Evolutionary conservation across 108 stramenopile genomes (phyloP).

Genomic region (Phaeodactylum tricornutum): DNA sequence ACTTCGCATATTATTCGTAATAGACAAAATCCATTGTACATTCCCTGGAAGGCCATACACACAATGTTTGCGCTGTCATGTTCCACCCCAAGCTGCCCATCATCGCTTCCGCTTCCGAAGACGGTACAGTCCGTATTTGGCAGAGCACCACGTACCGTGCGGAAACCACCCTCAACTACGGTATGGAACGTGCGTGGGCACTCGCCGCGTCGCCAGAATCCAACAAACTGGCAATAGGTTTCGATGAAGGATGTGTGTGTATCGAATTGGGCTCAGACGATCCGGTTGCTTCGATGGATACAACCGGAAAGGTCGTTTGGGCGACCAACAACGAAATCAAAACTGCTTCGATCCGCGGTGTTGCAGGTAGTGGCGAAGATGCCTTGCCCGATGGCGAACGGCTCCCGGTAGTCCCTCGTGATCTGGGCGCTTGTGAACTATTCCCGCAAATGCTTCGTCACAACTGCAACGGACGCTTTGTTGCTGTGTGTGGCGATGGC

Average conservation of each 20-base stretch:
- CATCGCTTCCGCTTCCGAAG: slow-evolving; percentile 94
- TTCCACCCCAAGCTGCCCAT: slow-evolving; percentile 99
- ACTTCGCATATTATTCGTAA: neutral
- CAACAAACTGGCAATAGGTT: slow-evolving; percentile 98
- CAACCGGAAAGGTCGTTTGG: slow-evolving; percentile 95
- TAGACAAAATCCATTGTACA: slow-evolving; percentile 90
- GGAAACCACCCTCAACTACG: slow-evolving; percentile 98
- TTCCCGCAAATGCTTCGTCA: slow-evolving; percentile 91
- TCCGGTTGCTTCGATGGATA: slow-evolving; percentile 98
- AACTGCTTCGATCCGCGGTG: slow-evolving; percentile 83
- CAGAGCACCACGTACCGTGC: slow-evolving; percentile 96
- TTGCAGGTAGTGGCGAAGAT: slow-evolving; percentile 74
- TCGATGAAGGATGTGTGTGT: slow-evolving; percentile 98
- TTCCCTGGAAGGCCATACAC: slow-evolving; percentile 94
- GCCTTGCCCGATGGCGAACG: slow-evolving; percentile 80
- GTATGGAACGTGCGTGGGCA: slow-evolving; percentile 98
- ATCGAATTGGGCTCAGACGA: slow-evolving; percentile 95
- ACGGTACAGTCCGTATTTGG: slow-evolving; percentile 98
- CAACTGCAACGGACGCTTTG: slow-evolving; percentile 98
- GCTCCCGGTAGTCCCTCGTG: slow-evolving; percentile 68
- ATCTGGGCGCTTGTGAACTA: slow-evolving; percentile 93
- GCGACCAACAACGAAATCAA: slow-evolving; percentile 95
- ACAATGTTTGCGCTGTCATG: slow-evolving; percentile 95
- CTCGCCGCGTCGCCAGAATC: slow-evolving; percentile 85
- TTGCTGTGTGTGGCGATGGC: slow-evolving; percentile 97